Evolutionary conservation across 2,329 filamentous ascomycete genomes (phyloP).

Genomic region (Zarea fungicola): DNA sequence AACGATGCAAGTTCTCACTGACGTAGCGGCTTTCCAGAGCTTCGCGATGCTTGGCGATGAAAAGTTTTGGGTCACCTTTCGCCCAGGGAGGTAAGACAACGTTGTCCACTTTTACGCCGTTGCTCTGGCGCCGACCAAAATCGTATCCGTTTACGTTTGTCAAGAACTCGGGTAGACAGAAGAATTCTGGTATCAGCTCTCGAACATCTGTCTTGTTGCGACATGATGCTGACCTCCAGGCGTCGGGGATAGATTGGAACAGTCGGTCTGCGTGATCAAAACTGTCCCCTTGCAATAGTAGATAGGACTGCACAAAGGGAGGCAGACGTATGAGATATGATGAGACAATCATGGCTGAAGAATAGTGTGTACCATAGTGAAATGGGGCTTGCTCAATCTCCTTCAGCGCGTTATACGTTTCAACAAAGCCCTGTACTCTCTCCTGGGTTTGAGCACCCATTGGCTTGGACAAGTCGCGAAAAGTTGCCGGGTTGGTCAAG

Average conservation of each 20-base stretch:
- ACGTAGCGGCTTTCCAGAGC: conserved; percentile 91
- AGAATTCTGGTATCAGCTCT: conserved; percentile 95
- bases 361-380: conserved; percentile 98
- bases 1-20: conserved; percentile 80
- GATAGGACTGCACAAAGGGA: conserved; percentile 92
- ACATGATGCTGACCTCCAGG: conserved; percentile 84
- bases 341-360: conserved; percentile 96
- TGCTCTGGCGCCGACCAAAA: conserved; percentile 81
- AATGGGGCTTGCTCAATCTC: conserved; percentile 93
- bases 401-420: conserved; percentile 79
- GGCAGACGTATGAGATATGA: conserved; percentile 93
- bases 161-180: conserved; percentile 91
- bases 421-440: conserved; percentile 72
- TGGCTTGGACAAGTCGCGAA: conserved; percentile 87
- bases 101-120: conserved; percentile 72
- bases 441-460: conserved; percentile 86
- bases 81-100: conserved; percentile 94
- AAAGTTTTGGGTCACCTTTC: conserved; percentile 91
- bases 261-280: conserved; percentile 95
- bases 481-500: conserved; percentile 74
- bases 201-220: conserved; percentile 92
- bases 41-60: conserved; percentile 92
- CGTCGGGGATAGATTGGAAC: conserved; percentile 87
- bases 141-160: conserved; percentile 93
- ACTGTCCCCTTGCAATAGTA: conserved; percentile 87